These are phyloP conservation scores for Chalciporus sphaerocephalus DNA, from an alignment of 768 basidiomycete species.

Conservation along the genomic window DNA sequence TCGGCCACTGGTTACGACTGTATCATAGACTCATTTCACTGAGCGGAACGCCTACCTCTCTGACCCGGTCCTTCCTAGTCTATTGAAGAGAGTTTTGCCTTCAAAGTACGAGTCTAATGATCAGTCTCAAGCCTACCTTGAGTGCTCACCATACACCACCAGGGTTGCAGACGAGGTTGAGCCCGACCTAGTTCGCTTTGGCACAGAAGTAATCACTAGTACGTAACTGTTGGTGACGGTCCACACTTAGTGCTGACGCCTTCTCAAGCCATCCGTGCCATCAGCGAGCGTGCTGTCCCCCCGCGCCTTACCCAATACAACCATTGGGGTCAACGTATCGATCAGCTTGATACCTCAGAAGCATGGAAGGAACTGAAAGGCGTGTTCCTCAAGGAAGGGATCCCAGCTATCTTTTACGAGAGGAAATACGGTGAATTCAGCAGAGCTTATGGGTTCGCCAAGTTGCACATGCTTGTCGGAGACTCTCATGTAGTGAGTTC, in stretches of 20 bases:
- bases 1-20: too few species aligned
- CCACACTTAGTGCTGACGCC: background rate
- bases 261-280: constrained; percentile 47
- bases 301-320: constrained; percentile 65
- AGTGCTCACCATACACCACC: background rate
- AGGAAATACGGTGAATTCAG: constrained; percentile 57
- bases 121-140: background rate
- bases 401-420: constrained; percentile 65
- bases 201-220: constrained; percentile 52
- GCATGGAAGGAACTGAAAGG: constrained; percentile 69
- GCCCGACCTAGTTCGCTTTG: constrained; percentile 57
- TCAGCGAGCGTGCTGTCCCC: constrained; percentile 41
- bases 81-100: constrained; percentile 58
- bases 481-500: constrained; percentile 57
- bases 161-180: constrained; percentile 51
- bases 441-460: constrained; percentile 62
- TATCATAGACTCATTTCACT: constrained; percentile 46
- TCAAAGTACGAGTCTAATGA: constrained; percentile 29
- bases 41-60: constrained; percentile 58
- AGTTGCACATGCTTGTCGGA: constrained; percentile 55
- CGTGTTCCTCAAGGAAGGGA: constrained; percentile 58
- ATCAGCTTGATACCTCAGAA: constrained; percentile 64
- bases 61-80: constrained; percentile 57
- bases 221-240: constrained; percentile 14
- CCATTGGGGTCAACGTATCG: constrained; percentile 66